Conservation (phyloP, 768 basidiomycete genomes). For the Candolleomyces eurysporus region DNA sequence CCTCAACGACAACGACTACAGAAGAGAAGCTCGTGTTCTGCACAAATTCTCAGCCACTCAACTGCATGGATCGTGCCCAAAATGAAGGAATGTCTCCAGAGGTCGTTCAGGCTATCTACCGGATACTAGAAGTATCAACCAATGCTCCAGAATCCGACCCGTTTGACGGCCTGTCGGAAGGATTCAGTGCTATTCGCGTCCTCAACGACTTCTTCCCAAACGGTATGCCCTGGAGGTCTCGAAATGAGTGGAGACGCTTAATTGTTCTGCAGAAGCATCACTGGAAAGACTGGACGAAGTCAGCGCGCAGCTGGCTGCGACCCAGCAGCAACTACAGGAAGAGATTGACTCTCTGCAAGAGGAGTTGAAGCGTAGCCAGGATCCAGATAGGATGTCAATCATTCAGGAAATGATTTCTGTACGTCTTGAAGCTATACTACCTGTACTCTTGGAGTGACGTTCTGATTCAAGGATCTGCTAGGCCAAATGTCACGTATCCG, state of each 20-base stretch:
- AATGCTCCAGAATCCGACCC: constrained; percentile 44
- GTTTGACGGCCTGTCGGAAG: constrained; percentile 54
- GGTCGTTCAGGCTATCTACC: constrained; percentile 66
- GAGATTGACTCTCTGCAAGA: constrained; percentile 70
- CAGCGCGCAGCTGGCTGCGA: constrained; percentile 63
- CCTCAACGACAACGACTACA: not conserved
- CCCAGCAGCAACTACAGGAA: constrained; percentile 64
- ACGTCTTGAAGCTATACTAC: constrained; percentile 20
- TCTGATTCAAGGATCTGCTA: constrained; percentile 69
- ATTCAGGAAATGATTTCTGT: constrained; percentile 98
- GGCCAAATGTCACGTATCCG: constrained; percentile 95
- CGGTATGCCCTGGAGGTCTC: constrained; percentile 43
- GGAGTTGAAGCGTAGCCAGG: constrained; percentile 74
- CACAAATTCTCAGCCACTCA: not conserved
- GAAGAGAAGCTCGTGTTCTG: not conserved
- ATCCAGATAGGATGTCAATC: constrained; percentile 83
- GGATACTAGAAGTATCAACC: constrained; percentile 57
- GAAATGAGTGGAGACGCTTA: not conserved
- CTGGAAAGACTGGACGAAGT: constrained; percentile 70
- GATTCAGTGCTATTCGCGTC: constrained; percentile 55
- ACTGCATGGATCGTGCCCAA: not conserved
- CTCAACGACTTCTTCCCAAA: constrained; percentile 77
- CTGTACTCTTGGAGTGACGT: constrained; percentile 7
- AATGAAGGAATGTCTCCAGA: constrained; percentile 61
- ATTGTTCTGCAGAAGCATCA: constrained; percentile 59